phyloP scores from a whole-genome alignment of 23 red algal genomes.

The Gracilaria gracilis region DNA sequence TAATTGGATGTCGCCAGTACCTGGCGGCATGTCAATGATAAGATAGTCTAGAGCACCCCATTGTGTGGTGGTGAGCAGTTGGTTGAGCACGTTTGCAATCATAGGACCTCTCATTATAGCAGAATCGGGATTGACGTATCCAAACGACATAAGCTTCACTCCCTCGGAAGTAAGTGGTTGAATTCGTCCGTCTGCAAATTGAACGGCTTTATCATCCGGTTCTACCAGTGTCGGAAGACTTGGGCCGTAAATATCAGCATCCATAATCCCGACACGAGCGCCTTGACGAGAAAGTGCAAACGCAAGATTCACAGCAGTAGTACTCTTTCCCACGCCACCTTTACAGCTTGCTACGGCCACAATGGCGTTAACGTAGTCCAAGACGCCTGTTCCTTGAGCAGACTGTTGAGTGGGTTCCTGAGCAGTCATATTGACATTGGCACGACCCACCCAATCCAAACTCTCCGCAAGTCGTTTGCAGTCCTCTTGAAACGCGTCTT shows the following conservation, averaged over 20 bases:
- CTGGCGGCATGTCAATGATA: conserved; percentile 97
- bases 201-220: conserved; percentile 74
- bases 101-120: conserved; percentile 98
- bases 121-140: conserved; percentile 95
- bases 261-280: conserved; percentile 96
- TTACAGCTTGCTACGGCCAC: conserved; percentile 94
- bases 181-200: conserved; percentile 89
- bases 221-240: conserved; percentile 92
- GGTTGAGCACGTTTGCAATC: conserved; percentile 95
- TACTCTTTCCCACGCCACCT: conserved; percentile 98
- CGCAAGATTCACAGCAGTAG: conserved; percentile 96
- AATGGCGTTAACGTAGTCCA: conserved; percentile 81
- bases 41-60: conserved; percentile 98
- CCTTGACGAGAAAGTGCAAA: conserved; percentile 80
- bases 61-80: conserved; percentile 91
- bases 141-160: conserved; percentile 99
- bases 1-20: conserved; percentile 97
- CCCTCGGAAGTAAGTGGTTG: conserved; percentile 73
- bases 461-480: conserved; percentile 73
- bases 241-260: conserved; percentile 99
- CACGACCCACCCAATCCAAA: conserved; percentile 73
- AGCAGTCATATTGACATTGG: conserved; percentile 75
- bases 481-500: conserved; percentile 84
- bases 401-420: conserved; percentile 9
- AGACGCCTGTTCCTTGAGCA: conserved; percentile 28